phyloP scores from a whole-genome alignment of 163 green algal species.

The Scenedesmus sp. region DNA sequence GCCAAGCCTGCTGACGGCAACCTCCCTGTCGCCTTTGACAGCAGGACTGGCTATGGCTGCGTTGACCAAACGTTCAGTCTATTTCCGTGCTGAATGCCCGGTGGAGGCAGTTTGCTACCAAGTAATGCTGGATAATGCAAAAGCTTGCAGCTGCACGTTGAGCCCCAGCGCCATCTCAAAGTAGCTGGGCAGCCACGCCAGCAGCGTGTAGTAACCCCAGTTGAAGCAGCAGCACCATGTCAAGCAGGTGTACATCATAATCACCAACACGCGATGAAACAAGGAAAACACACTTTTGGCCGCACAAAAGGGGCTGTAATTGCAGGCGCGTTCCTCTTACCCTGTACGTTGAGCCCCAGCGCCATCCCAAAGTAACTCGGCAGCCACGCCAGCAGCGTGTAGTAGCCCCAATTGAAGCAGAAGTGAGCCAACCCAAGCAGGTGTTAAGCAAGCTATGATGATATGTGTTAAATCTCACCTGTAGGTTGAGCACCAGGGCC shows the following conservation, averaged over 20 bases:
- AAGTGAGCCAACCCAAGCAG: slow-evolving; percentile 85
- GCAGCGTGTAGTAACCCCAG: slow-evolving; percentile 97
- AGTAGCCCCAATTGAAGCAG: slow-evolving; percentile 98
- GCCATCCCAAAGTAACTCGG: slow-evolving; percentile 96
- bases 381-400: slow-evolving; percentile 97
- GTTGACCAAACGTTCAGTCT: too few relatives aligned
- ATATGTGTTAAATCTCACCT: slow-evolving; percentile 55
- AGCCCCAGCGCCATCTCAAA: slow-evolving; percentile 94
- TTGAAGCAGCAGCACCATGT: slow-evolving; percentile 97
- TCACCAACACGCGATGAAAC: too few relatives aligned
- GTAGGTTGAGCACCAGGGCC: slow-evolving; percentile 91
- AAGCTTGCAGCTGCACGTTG: slow-evolving; percentile 81
- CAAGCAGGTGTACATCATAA: too few relatives aligned
- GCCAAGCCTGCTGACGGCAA: too few relatives aligned
- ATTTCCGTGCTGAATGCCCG: too few relatives aligned
- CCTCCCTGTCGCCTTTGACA: too few relatives aligned
- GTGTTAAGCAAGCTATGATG: too few relatives aligned
- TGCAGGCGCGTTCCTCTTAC: slow-evolving; percentile 39
- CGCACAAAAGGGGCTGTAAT: too few relatives aligned
- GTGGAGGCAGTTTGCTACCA: too few relatives aligned
- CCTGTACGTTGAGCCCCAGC: slow-evolving; percentile 92
- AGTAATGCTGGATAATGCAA: too few relatives aligned
- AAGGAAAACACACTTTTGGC: too few relatives aligned
- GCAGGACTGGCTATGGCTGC: too few relatives aligned
- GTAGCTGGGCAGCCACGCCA: slow-evolving; percentile 98